Evolutionary conservation across 108 stramenopile genomes (phyloP).

Genomic region (Pseudonitzschia pungens): DNA sequence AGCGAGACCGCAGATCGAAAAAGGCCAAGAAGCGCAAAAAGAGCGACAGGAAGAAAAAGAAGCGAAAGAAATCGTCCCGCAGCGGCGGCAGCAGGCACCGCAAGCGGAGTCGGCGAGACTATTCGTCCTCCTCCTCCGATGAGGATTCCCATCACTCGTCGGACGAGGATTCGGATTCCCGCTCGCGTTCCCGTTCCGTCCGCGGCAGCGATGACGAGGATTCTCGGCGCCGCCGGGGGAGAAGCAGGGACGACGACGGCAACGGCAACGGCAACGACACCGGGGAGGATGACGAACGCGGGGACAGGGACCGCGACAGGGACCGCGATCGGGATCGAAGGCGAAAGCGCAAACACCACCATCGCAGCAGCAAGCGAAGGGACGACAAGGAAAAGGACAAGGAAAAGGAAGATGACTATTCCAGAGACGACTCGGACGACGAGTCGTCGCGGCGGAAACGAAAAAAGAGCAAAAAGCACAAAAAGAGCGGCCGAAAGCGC

Average conservation of each 20-base stretch:
- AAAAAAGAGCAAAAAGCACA: slow-evolving; percentile 33
- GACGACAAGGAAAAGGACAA: too few relatives aligned
- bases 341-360: slow-evolving; percentile 26
- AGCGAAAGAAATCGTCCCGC: background rate
- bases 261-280: too few relatives aligned
- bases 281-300: background rate
- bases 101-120: slow-evolving; percentile 6
- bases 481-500: slow-evolving; percentile 35
- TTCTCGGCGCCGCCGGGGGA: slow-evolving; percentile 8
- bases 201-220: slow-evolving; percentile 31
- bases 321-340: slow-evolving; percentile 45
- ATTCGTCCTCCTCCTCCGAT: slow-evolving; percentile 7
- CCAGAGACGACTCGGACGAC: slow-evolving; percentile 20
- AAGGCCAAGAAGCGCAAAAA: slow-evolving; percentile 36
- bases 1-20: slow-evolving; percentile 30
- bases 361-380: slow-evolving; percentile 31
- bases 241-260: slow-evolving; percentile 13
- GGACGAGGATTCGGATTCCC: slow-evolving; percentile 23
- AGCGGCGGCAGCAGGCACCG: too few relatives aligned
- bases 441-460: slow-evolving; percentile 40
- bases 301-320: slow-evolving; percentile 13
- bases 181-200: slow-evolving; percentile 20
- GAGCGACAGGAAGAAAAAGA: background rate
- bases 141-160: too few relatives aligned
- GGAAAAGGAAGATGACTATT: too few relatives aligned